Conservation (phyloP, 2,329 filamentous ascomycete genomes). For the Aureobasidium leucospermi region DNA sequence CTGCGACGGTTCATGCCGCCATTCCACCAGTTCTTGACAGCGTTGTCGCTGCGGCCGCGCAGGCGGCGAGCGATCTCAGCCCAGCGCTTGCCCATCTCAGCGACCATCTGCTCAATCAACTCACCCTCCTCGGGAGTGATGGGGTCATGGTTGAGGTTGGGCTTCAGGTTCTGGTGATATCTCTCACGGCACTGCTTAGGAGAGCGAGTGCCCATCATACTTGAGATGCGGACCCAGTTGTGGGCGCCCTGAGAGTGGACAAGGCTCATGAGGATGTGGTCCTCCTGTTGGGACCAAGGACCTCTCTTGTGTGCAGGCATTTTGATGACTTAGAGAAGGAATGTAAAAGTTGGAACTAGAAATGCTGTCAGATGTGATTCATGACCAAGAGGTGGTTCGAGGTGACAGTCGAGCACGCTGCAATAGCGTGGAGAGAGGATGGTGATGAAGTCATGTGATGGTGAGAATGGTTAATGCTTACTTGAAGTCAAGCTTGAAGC, state of each 20-base stretch:
- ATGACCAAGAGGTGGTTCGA: background rate
- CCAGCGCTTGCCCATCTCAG: constrained; percentile 78
- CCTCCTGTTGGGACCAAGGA: constrained; percentile 76
- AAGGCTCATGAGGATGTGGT: constrained; percentile 61
- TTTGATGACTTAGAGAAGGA: constrained; percentile 18
- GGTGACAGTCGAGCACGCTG: background rate
- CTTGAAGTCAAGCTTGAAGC: constrained; percentile 11
- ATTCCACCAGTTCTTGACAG: constrained; percentile 98
- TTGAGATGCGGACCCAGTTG: constrained; percentile 86
- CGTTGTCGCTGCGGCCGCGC: constrained; percentile 82
- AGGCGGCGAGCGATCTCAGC: constrained; percentile 82
- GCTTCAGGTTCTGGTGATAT: constrained; percentile 86
- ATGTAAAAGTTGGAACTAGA: constrained; percentile 9
- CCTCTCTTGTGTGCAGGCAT: constrained; percentile 60
- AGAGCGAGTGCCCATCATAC: constrained; percentile 66
- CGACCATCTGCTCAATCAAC: constrained; percentile 69
- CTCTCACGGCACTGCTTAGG: constrained; percentile 94
- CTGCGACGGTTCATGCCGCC: constrained; percentile 76
- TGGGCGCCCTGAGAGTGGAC: constrained; percentile 65
- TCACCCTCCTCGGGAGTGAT: constrained; percentile 69
- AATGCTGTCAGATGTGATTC: background rate
- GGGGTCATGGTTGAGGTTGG: constrained; percentile 71
- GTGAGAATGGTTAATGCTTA: background rate
- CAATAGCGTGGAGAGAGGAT: background rate
- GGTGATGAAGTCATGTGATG: background rate